A percentile compares a stretch with the other conserved stretches of the same genome.
Evolutionary conservation across 805 yeast species (phyloP).

Genomic region (Candida easanensis): DNA sequence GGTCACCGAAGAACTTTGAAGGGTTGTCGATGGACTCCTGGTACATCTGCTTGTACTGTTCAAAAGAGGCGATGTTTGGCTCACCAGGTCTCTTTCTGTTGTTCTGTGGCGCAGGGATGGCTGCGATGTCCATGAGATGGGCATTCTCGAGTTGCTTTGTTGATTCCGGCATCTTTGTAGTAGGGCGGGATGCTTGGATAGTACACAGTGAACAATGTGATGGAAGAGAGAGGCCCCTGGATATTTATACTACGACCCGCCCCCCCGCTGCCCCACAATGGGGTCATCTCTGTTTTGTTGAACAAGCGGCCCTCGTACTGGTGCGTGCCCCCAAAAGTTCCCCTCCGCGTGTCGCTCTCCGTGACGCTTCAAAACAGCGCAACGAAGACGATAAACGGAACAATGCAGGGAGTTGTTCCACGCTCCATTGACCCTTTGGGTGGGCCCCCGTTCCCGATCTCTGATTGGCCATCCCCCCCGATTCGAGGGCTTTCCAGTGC

Average conservation of each 20-base stretch:
- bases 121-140: constrained; percentile 29
- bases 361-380: too few relatives aligned
- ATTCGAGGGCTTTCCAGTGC: too few relatives aligned
- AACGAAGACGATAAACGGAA: too few relatives aligned
- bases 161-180: constrained; percentile 18
- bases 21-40: constrained; percentile 80
- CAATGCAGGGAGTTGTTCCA: too few relatives aligned
- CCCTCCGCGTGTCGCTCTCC: too few relatives aligned
- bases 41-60: constrained; percentile 72
- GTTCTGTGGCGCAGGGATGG: constrained; percentile 25
- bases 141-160: constrained; percentile 29
- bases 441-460: too few relatives aligned
- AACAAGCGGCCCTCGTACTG: background rate
- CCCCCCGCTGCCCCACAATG: background rate
- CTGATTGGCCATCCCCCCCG: too few relatives aligned
- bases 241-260: background rate
- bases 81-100: constrained; percentile 24
- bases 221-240: background rate
- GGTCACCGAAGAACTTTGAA: constrained; percentile 73
- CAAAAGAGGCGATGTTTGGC: constrained; percentile 35
- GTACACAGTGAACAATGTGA: background rate
- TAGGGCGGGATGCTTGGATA: background rate
- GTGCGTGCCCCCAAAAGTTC: too few relatives aligned
- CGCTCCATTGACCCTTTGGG: too few relatives aligned
- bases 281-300: background rate